These are phyloP conservation scores for Stylonectria norvegica DNA, from an alignment of 2,329 filamentous ascomycete genomes.

Conservation along the genomic window DNA sequence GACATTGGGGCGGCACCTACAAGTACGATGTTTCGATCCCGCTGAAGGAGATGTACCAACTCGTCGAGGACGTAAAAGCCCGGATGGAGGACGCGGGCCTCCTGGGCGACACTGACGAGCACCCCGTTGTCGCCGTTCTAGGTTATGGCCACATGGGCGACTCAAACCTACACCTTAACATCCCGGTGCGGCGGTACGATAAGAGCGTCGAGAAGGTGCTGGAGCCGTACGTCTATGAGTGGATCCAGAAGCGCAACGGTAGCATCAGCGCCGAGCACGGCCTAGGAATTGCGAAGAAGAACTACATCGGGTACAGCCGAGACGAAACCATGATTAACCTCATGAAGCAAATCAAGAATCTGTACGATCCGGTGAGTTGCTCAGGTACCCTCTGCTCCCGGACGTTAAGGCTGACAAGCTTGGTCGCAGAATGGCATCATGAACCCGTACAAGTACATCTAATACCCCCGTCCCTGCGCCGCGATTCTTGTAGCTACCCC, in stretches of 20 bases:
- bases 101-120: constrained; percentile 69
- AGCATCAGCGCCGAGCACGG: constrained; percentile 98
- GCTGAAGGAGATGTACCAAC: constrained; percentile 76
- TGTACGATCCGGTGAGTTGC: constrained; percentile 84
- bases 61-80: constrained; percentile 81
- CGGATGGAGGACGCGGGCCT: constrained; percentile 72
- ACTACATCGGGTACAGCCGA: constrained; percentile 89
- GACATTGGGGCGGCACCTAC: constrained; percentile 92
- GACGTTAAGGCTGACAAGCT: constrained; percentile 25
- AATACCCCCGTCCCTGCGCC: constrained; percentile 12
- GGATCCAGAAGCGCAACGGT: constrained; percentile 82
- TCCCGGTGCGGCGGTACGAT: constrained; percentile 78
- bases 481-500: not conserved
- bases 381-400: not conserved
- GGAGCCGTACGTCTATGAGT: constrained; percentile 97
- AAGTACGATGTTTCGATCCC: constrained; percentile 98
- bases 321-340: constrained; percentile 80
- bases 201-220: constrained; percentile 81
- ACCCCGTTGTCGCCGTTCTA: constrained; percentile 83
- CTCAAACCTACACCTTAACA: constrained; percentile 89
- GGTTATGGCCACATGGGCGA: constrained; percentile 99
- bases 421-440: constrained; percentile 81
- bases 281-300: constrained; percentile 90
- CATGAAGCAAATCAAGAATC: constrained; percentile 92
- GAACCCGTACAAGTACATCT: constrained; percentile 98